Conservation (phyloP, 345 rosid species). For the Euphorbia tirucalli region DNA sequence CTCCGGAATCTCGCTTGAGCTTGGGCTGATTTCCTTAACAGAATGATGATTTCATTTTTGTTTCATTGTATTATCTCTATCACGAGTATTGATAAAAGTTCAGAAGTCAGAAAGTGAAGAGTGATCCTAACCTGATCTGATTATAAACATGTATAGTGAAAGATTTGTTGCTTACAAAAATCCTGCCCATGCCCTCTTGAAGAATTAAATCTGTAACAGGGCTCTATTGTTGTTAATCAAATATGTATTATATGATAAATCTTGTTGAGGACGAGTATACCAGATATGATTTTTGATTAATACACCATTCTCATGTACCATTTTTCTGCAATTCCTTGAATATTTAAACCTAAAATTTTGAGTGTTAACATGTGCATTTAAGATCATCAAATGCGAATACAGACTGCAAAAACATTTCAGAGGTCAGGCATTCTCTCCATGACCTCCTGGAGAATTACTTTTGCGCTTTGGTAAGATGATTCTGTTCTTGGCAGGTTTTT, state of each 20-base stretch:
- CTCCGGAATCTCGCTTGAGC: slow-evolving; percentile 33
- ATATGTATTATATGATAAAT: slow-evolving; percentile 4
- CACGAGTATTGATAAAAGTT: slow-evolving; percentile 11
- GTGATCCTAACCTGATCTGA: slow-evolving; percentile 48
- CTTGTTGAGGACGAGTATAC: slow-evolving; percentile 8
- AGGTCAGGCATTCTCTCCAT: slow-evolving; percentile 56
- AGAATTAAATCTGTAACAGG: slow-evolving; percentile 2
- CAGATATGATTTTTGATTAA: background rate
- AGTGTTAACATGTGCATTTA: background rate
- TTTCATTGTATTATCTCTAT: slow-evolving; percentile 22
- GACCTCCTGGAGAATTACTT: slow-evolving; percentile 61
- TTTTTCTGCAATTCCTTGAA: background rate
- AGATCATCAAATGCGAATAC: background rate
- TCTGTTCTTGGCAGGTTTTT: slow-evolving; percentile 52
- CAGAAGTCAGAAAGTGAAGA: slow-evolving; percentile 19
- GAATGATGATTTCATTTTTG: background rate
- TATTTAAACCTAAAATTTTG: background rate
- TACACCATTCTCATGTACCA: background rate
- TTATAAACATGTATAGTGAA: slow-evolving; percentile 32
- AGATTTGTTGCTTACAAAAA: background rate
- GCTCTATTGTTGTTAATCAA: background rate
- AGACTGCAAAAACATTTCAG: background rate
- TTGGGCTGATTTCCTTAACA: slow-evolving; percentile 17
- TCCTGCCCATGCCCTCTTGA: background rate
- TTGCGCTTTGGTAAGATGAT: slow-evolving; percentile 50